A percentile compares a stretch with the other conserved stretches of the same genome.
Conservation (phyloP, 1,284 basidiomycete species). For the Ganoderma boninense region DNA sequence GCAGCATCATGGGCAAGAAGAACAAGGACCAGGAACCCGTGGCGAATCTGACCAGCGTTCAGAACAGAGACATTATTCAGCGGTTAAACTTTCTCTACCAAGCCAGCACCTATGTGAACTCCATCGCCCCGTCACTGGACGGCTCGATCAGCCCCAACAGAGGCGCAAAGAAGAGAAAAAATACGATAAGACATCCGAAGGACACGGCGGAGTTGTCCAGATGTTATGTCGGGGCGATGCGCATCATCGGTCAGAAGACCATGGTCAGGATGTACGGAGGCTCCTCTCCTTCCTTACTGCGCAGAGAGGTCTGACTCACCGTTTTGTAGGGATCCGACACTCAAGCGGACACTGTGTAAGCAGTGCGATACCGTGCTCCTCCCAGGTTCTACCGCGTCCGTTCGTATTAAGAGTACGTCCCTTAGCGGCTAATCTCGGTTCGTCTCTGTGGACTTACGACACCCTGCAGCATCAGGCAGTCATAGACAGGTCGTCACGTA, state of each 20-base stretch:
- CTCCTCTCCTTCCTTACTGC: neutral
- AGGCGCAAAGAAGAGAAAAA: constrained; percentile 28
- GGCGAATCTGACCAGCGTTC: constrained; percentile 57
- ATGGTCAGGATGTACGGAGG: constrained; percentile 74
- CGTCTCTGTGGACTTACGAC: constrained; percentile 5
- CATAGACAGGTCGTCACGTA: constrained; percentile 65
- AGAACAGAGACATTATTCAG: constrained; percentile 79
- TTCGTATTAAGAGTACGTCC: constrained; percentile 69
- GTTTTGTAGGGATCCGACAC: constrained; percentile 71
- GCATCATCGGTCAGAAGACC: constrained; percentile 73
- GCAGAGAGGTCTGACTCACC: neutral
- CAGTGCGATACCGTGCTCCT: constrained; percentile 70
- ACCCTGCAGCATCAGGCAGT: constrained; percentile 52
- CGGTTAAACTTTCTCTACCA: constrained; percentile 87
- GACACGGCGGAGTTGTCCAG: constrained; percentile 63
- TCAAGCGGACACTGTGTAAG: constrained; percentile 82
- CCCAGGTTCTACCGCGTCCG: constrained; percentile 69
- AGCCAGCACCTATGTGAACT: constrained; percentile 72
- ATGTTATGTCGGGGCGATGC: constrained; percentile 72
- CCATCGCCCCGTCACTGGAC: constrained; percentile 38
- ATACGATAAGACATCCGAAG: constrained; percentile 43
- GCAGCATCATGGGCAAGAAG: constrained; percentile 66
- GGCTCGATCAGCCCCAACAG: constrained; percentile 11
- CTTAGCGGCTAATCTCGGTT: neutral
- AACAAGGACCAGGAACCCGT: constrained; percentile 60